Base-by-base conservation (phyloP, 495 filamentous ascomycete species). In the Hypoxylon crocopeplum region DNA sequence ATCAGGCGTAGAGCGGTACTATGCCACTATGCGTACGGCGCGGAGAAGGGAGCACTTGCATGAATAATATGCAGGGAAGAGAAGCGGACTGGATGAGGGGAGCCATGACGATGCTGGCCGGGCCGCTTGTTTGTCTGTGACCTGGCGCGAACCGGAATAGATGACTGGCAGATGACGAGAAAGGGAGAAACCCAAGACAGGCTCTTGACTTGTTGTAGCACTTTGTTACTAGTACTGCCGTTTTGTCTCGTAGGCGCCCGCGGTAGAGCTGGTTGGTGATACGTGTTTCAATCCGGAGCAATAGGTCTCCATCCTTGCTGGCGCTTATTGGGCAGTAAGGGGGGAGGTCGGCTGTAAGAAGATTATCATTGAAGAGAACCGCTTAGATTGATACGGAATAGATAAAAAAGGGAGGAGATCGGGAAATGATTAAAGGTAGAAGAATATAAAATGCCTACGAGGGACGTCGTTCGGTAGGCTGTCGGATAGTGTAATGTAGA, bases 21-120 rank as follows among this genome's bases (percentile, higher is more conserved):
- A 16, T 63, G 53, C 37, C 58, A 64, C 60, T 56, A 49, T 51
- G 38, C 55, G 20, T 55, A 38, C 55, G 45, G 61, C 61, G 61
- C 49, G 55, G 61, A 64, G 55, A 56, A 54, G 44, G 45, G 42
- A 59, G 49, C 38, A 64, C 66, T 48, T 68, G 62, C 65, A 70
- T 68, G 42, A 64, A 59, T 58, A 65, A 52, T 69, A 64, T 64
- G 61, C 61, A 64, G 50, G 61, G 55, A 59, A 51, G 49, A 64
- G 7, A 46, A 42, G n/a, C 38, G 27, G 55, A 64, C 61, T 64
- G 61, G 55, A 42, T 20, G 50, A 56, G 32, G 11, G 45, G 24
- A 39, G 33, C 20, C 44, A 54, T 50, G 55, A 41, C 45, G 61
- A 64, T 59, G 45, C 38, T 59, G 20, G 12, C 49, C 39, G 61